Evolutionary conservation across 768 basidiomycete species (phyloP), one percentile per base, ranked within the genome.

Genomic region (Boletus reticulatus): DNA sequence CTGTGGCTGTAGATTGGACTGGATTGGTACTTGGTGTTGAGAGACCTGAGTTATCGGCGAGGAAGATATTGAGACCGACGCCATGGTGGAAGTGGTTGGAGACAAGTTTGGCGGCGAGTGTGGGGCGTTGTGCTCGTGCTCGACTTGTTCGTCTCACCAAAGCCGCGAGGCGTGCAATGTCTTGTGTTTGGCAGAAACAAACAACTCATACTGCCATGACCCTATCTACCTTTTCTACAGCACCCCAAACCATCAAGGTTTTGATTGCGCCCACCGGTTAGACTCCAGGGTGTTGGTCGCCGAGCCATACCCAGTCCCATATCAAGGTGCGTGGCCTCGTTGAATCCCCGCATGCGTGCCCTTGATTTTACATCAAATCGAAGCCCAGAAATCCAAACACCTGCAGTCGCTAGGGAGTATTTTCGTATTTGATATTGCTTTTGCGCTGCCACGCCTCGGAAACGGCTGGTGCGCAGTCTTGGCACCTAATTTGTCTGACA

Each of bases 1-100:
- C 75, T 93, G 90, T 6, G 91, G 92, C 73, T 94, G 89, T 34
- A 92, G 75, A 63, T 84, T 85, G 13, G 84, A 79, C 63, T 87
- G 85, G 7, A 84, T 73, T 38, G 87, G 84, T 2, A 78, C 77
- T 19, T 64, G 69, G 42, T 70, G 69, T 58, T 87, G 84, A 3
- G 80, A 78, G 8, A 81, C 80, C 69, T 82, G 80, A 0, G 80
- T 81, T 44, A 81, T 81, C 43, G 79, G 79, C 47, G 78, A 78
- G 57, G 87, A 84, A 34, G 83, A 84, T 42, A 72, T 52, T 10
- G 71, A 55, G 32, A 67, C 66, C 34, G 73, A 70, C 44, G 75
- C 76, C 75, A 76, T 76, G 57, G 57, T 65, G 60, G 60, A 59
- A 45, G 62, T 38, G 41, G 56, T 49, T 61, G 44, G 57, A 57